Base-by-base conservation (phyloP, 371 early-diverging fungal species). In the Mortierella sp. region DNA sequence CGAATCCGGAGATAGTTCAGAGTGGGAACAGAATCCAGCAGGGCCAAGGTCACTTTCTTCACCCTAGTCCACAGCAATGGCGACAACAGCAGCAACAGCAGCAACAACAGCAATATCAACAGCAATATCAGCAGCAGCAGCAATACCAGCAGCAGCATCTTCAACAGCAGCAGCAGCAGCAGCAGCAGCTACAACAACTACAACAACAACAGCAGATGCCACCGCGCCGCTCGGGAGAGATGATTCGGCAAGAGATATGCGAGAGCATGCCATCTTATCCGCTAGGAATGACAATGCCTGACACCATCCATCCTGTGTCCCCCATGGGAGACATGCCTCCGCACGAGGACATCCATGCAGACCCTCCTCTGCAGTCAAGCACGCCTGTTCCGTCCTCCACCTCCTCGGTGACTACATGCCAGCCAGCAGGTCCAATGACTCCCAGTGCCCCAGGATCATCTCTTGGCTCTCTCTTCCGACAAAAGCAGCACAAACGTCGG, bases 401-500 rank as follows among this genome's bases (percentile, higher is more conserved):
- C 29, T 21, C 60, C 15, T 37, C 67, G 14, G 25, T 26, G 23
- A 30, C 48, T 9, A 19, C 57, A 19, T n/a, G 48, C 47, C 2
- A 12, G 46, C 84, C 87, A 21, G 66, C 66, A 0, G 64, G 65
- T 4, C 30, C 69, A 2, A 70, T 66, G 29, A 79, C 66, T 11
- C 28, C 60, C 21, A 74, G 69, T 37, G 71, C 72, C 56, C 82
- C 81, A 53, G 81, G 81, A 2, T 84, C 83, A 4, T 64, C 74
- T 48, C 69, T 87, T 4, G 70, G 75, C 25, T 85, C 84, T 28
- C 67, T 83, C 64, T 87, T 86, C 68, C 84, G 84, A 43, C 85
- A 52, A n/a, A 64, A 64, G 12, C 55, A 58, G 3, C 51, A 57
- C 28, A 51, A 56, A 7, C 56, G 64, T 0, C 51, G 46, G 19